phyloP scores from a whole-genome alignment of 169 alveolate genomes.

The Plasmodium fragile region DNA sequence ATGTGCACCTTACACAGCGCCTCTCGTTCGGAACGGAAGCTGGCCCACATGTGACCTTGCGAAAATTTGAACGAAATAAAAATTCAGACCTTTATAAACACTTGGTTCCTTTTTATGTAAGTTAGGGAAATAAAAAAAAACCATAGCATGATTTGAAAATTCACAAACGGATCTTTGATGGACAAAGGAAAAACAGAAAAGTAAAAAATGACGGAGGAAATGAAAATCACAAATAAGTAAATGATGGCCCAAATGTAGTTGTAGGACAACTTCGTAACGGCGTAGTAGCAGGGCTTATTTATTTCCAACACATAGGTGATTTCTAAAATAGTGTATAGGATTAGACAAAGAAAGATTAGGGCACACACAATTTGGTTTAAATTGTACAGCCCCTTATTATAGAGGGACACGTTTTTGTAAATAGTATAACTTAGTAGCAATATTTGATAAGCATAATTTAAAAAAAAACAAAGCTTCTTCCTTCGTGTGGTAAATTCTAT shows the following conservation, averaged over 20 bases:
- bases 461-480: constrained; percentile 27
- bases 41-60: not conserved
- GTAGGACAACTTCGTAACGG: constrained; percentile 23
- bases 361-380: constrained; percentile 64
- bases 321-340: constrained; percentile 72
- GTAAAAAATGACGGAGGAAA: constrained; percentile 64
- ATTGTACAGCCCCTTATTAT: constrained; percentile 39
- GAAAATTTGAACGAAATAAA: not conserved
- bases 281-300: constrained; percentile 53
- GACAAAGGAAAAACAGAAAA: constrained; percentile 59
- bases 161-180: constrained; percentile 61
- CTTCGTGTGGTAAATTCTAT: constrained; percentile 29
- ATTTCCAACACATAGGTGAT: constrained; percentile 67
- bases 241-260: constrained; percentile 72
- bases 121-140: constrained; percentile 63
- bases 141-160: constrained; percentile 60
- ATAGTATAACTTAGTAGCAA: constrained; percentile 34
- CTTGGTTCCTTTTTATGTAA: constrained; percentile 49
- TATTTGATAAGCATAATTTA: constrained; percentile 55
- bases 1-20: not conserved
- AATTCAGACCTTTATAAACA: constrained; percentile 47
- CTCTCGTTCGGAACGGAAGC: not conserved
- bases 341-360: constrained; percentile 61
- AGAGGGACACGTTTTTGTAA: constrained; percentile 42
- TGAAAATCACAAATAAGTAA: constrained; percentile 58